Percentiles rank a stretch among this genome's conserved stretches.
Conservation (phyloP, 2,329 filamentous ascomycete genomes). For the Fusarium buharicum region DNA sequence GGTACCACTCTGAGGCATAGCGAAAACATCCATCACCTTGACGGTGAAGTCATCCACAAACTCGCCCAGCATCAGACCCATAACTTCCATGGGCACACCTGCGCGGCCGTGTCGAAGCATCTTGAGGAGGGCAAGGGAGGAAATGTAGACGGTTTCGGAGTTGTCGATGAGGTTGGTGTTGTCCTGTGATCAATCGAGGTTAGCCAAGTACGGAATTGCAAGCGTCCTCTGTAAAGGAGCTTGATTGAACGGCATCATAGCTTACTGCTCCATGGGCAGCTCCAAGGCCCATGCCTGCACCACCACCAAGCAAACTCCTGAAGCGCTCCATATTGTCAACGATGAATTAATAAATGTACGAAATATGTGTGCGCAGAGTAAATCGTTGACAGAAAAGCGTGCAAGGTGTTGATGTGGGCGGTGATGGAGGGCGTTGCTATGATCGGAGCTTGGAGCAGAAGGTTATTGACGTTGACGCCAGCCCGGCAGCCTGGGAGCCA, state of each 20-base stretch:
- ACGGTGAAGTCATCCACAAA: constrained; percentile 99
- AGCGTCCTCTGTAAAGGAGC: constrained; percentile 10
- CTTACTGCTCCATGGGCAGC: constrained; percentile 55
- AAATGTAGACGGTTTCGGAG: constrained; percentile 99
- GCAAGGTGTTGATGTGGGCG: constrained; percentile 20
- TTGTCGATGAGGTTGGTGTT: constrained; percentile 95
- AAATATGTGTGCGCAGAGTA: background rate
- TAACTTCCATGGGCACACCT: constrained; percentile 99
- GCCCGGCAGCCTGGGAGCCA: constrained; percentile 49
- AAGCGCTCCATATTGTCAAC: constrained; percentile 82
- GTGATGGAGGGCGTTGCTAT: constrained; percentile 34
- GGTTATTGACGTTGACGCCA: constrained; percentile 50
- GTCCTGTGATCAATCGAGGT: constrained; percentile 67
- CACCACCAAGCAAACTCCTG: constrained; percentile 85
- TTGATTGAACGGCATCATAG: constrained; percentile 30
- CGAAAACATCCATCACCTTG: constrained; percentile 97
- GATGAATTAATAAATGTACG: constrained; percentile 15
- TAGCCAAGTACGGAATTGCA: constrained; percentile 6
- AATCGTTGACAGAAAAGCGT: constrained; percentile 3
- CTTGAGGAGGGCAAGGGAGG: constrained; percentile 94
- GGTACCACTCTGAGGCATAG: constrained; percentile 98
- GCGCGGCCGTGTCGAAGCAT: constrained; percentile 98
- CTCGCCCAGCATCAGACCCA: constrained; percentile 98
- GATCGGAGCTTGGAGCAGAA: constrained; percentile 41
- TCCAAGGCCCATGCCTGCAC: constrained; percentile 71